These are phyloP conservation scores for Globisporangium polare DNA, from an alignment of 352 stramenopile species.

Conservation along the genomic window DNA sequence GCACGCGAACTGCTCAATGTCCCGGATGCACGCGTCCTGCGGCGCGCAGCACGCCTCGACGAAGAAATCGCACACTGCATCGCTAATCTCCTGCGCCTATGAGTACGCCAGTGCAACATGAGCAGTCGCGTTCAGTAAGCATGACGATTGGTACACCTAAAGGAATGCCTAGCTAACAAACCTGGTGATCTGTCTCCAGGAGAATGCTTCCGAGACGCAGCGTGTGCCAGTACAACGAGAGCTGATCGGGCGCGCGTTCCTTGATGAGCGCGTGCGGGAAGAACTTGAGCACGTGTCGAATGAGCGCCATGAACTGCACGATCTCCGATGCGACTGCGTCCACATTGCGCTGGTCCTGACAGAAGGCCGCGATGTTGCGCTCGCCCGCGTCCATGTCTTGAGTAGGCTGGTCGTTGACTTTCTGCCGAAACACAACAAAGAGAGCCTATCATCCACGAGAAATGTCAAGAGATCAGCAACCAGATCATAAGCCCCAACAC, in stretches of 20 bases:
- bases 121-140: background rate
- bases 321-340: constrained; percentile 42
- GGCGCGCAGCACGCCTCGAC: constrained; percentile 36
- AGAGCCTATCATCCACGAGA: constrained; percentile 21
- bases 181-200: constrained; percentile 56
- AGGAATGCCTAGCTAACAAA: constrained; percentile 13
- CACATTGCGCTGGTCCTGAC: constrained; percentile 29
- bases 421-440: constrained; percentile 32
- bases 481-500: too few species aligned
- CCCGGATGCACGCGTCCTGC: constrained; percentile 33
- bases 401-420: constrained; percentile 35
- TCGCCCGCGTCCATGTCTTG: constrained; percentile 16
- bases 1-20: constrained; percentile 28
- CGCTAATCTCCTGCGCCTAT: constrained; percentile 60
- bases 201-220: constrained; percentile 44
- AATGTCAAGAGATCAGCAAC: background rate
- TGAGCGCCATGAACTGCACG: constrained; percentile 48
- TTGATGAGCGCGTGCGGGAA: constrained; percentile 37
- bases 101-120: background rate
- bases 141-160: background rate
- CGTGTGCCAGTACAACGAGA: constrained; percentile 34
- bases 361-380: constrained; percentile 30
- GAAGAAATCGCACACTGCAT: constrained; percentile 61
- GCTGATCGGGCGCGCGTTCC: constrained; percentile 18
- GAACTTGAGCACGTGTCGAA: constrained; percentile 31